Conservation (phyloP, 106 monocot species). For the Narthecium ossifragum region DNA sequence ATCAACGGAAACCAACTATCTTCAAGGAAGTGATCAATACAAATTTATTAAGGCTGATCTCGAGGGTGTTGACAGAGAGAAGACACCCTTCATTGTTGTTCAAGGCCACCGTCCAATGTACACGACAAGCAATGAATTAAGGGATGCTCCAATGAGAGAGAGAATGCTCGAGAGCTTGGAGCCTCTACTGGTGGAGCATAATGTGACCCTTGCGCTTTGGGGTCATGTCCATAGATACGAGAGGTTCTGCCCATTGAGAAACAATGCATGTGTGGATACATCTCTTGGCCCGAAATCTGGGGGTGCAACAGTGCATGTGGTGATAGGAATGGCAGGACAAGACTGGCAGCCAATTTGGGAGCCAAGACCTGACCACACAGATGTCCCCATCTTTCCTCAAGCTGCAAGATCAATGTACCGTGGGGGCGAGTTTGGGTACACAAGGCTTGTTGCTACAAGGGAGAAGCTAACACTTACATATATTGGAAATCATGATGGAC, state of each 20-base stretch:
- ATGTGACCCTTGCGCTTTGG: conserved; percentile 92
- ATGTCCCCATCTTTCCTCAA: conserved; percentile 73
- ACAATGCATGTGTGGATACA: conserved; percentile 47
- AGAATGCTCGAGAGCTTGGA: conserved; percentile 70
- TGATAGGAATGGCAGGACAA: conserved; percentile 96
- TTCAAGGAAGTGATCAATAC: conserved; percentile 75
- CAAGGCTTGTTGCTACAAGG: conserved; percentile 74
- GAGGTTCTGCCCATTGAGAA: conserved; percentile 85
- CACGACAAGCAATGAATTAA: conserved; percentile 71
- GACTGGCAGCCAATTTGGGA: conserved; percentile 92
- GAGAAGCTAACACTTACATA: conserved; percentile 75
- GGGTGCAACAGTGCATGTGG: conserved; percentile 62
- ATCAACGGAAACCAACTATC: conserved; percentile 90
- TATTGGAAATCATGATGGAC: conserved; percentile 89
- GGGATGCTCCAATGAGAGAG: conserved; percentile 62
- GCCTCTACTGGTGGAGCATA: conserved; percentile 70
- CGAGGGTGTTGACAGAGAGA: conserved; percentile 60
- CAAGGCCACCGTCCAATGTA: conserved; percentile 99
- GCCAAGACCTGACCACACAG: conserved; percentile 58
- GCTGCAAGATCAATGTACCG: conserved; percentile 73
- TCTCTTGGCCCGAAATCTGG: conserved; percentile 18
- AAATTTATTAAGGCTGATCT: conserved; percentile 80
- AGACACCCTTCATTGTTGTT: conserved; percentile 78
- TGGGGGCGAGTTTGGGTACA: conserved; percentile 94
- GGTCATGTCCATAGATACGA: conserved; percentile 98